phyloP scores from a whole-genome alignment of 257 asterid species.

The Solanum bulbocastanum region DNA sequence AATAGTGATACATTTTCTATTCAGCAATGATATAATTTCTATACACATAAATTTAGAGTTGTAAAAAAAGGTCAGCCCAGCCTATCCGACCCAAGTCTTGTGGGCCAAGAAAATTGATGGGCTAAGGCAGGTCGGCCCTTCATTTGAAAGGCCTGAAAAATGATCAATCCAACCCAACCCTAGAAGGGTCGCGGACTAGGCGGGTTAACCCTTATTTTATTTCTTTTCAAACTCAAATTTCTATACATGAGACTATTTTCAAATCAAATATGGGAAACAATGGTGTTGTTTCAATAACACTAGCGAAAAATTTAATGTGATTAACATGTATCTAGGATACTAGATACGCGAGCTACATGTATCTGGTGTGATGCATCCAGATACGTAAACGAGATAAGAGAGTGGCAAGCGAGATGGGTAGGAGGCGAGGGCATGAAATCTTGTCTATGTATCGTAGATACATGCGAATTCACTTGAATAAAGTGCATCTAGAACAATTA shows the following conservation, averaged over 20 bases:
- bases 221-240: neutral
- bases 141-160: no score
- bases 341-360: neutral
- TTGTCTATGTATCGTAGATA: neutral
- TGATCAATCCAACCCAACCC: neutral
- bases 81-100: neutral
- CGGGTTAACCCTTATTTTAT: accelerated
- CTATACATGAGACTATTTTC: neutral
- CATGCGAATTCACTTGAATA: neutral
- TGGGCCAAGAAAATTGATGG: neutral
- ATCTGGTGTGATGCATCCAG: neutral
- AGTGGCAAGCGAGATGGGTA: neutral
- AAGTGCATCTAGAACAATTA: neutral
- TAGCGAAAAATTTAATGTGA: neutral
- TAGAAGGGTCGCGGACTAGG: neutral
- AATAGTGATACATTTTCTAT: no score
- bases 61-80: neutral
- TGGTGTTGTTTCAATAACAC: neutral
- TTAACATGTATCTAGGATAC: no score
- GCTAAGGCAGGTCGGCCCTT: no score
- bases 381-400: neutral
- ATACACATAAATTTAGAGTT: neutral
- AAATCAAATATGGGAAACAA: neutral
- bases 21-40: neutral
- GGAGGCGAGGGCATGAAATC: neutral